phyloP scores from a whole-genome alignment of 2,329 filamentous ascomycete genomes.

The Falciphora oryzae region DNA sequence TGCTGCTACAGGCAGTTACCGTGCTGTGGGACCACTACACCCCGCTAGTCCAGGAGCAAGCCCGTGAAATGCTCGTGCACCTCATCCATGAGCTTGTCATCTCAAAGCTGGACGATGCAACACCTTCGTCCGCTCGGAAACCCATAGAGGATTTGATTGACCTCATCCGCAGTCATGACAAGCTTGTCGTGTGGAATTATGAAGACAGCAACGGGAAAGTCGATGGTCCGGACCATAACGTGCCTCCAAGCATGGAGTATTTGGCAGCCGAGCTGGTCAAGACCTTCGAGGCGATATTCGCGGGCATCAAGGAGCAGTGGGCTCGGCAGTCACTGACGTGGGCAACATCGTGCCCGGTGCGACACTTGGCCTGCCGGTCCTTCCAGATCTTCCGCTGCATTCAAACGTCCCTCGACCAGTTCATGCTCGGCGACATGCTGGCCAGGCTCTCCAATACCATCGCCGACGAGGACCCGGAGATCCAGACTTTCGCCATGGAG shows the following conservation, averaged over 20 bases:
- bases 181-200: constrained; percentile 86
- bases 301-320: constrained; percentile 86
- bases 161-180: constrained; percentile 75
- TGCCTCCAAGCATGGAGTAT: constrained; percentile 81
- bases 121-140: constrained; percentile 51
- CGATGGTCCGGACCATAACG: constrained; percentile 68
- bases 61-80: constrained; percentile 95
- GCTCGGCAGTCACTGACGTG: constrained; percentile 83
- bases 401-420: constrained; percentile 80
- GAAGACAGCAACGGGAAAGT: constrained; percentile 82
- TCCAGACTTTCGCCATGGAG: constrained; percentile 96
- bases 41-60: constrained; percentile 89
- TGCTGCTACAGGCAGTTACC: constrained; percentile 83
- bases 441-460: constrained; percentile 93
- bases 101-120: constrained; percentile 64
- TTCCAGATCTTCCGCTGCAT: constrained; percentile 98
- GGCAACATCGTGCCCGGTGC: constrained; percentile 94
- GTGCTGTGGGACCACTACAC: constrained; percentile 98
- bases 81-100: constrained; percentile 94
- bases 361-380: constrained; percentile 90
- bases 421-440: constrained; percentile 96
- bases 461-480: constrained; percentile 88
- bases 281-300: constrained; percentile 79
- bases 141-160: constrained; percentile 86
- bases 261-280: constrained; percentile 76